These are phyloP conservation scores for Echites panduratus DNA, from an alignment of 257 asterid species.

Conservation along the genomic window DNA sequence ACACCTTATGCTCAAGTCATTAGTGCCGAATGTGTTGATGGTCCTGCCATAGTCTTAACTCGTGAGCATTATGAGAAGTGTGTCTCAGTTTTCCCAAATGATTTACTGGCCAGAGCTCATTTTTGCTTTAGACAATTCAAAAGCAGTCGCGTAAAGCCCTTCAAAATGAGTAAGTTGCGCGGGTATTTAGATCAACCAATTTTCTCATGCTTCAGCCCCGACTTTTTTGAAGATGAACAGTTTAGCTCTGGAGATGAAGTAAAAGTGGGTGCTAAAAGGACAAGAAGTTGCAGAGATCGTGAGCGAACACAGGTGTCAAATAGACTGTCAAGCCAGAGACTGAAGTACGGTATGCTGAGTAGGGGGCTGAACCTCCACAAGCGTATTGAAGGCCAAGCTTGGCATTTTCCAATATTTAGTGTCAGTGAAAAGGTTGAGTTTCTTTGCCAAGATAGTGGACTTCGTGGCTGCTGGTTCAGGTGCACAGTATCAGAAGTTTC, in stretches of 20 bases:
- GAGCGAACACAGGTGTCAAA: conserved; percentile 40
- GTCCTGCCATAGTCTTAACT: conserved; percentile 83
- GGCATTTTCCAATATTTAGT: conserved; percentile 30
- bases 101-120: conserved; percentile 62
- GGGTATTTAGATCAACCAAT: conserved; percentile 80
- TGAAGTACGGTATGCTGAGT: conserved; percentile 32
- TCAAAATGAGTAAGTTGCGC: conserved; percentile 67
- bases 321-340: conserved; percentile 40
- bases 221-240: conserved; percentile 85
- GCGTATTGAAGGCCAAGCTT: conserved; percentile 35
- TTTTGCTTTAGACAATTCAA: conserved; percentile 86
- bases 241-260: conserved; percentile 62
- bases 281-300: conserved; percentile 47
- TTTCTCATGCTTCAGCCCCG: conserved; percentile 88
- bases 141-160: conserved; percentile 71
- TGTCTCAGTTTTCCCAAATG: conserved; percentile 65
- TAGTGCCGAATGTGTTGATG: conserved; percentile 97
- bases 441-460: conserved; percentile 93
- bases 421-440: conserved; percentile 67
- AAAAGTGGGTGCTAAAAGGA: conserved; percentile 70
- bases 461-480: conserved; percentile 98
- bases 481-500: conserved; percentile 65
- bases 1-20: conserved; percentile 87
- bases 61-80: conserved; percentile 87
- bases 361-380: conserved; percentile 39